Percentiles rank a stretch among this genome's conserved stretches.
phyloP scores from a whole-genome alignment of 202 grass and related monocot genomes.

The Miscanthus sacchariflorus region DNA sequence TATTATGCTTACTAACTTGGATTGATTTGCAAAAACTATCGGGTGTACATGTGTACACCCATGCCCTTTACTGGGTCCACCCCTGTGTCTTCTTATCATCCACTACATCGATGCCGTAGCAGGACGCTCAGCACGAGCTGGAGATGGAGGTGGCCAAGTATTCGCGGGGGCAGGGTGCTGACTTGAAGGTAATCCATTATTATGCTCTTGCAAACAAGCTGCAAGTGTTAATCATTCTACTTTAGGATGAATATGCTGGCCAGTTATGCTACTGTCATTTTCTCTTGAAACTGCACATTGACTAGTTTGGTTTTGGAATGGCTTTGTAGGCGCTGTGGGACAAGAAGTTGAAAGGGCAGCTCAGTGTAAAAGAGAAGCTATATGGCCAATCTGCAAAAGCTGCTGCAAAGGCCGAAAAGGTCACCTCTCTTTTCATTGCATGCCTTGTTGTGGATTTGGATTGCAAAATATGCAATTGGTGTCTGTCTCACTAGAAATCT shows the following conservation, averaged over 20 bases:
- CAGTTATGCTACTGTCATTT: constrained; percentile 21
- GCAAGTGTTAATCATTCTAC: neutral
- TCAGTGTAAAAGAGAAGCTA: constrained; percentile 71
- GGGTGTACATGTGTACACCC: too few species aligned
- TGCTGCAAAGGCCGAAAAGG: constrained; percentile 79
- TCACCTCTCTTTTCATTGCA: constrained; percentile 12
- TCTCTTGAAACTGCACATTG: neutral
- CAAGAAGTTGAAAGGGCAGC: constrained; percentile 84
- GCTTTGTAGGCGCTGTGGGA: constrained; percentile 62
- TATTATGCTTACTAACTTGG: too few species aligned
- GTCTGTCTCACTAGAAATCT: constrained; percentile 15
- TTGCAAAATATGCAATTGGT: neutral
- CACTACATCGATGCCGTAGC: neutral
- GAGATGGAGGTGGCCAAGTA: constrained; percentile 81
- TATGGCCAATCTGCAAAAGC: constrained; percentile 78
- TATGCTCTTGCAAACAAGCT: constrained; percentile 18
- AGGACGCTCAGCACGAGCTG: constrained; percentile 61
- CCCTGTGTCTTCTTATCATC: too few species aligned
- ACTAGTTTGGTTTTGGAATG: constrained; percentile 36
- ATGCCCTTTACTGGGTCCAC: too few species aligned
- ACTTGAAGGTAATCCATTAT: constrained; percentile 62
- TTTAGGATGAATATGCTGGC: constrained; percentile 5
- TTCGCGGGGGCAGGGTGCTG: constrained; percentile 65
- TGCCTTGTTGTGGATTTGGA: constrained; percentile 5
- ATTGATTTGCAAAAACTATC: too few species aligned